Evolutionary conservation across 768 basidiomycete species (phyloP).

Genomic region (Mycena epipterygia): DNA sequence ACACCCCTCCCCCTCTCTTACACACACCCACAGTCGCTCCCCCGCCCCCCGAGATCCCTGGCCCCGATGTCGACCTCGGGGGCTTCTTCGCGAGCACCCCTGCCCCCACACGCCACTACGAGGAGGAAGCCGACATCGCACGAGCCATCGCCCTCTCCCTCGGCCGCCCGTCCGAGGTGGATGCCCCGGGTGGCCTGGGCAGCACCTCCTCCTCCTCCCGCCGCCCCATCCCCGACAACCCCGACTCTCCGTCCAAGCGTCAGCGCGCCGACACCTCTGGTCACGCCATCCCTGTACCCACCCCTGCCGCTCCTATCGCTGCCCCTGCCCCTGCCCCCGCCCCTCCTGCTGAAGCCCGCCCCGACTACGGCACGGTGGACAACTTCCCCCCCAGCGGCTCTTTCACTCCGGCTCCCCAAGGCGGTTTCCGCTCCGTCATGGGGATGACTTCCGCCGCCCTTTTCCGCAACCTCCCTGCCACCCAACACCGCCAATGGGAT

Average conservation of each 20-base stretch:
- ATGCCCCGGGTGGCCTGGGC: neutral
- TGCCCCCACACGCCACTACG: neutral
- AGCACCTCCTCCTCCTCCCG: neutral
- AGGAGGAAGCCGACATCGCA: neutral
- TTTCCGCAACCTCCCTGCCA: neutral
- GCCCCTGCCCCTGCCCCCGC: neutral
- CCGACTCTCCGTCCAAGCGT: neutral
- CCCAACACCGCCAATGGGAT: neutral
- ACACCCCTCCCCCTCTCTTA: neutral
- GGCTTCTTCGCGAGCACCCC: neutral
- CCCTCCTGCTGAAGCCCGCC: neutral
- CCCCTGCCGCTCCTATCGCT: neutral
- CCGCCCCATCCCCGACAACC: neutral
- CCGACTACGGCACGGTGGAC: neutral
- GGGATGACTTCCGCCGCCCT: neutral
- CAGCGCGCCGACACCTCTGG: slow-evolving; percentile 1
- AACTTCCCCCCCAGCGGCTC: neutral
- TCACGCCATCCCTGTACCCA: neutral
- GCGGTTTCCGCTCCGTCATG: neutral
- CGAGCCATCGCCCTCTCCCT: neutral
- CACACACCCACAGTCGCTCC: too few relatives aligned
- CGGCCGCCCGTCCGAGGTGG: neutral
- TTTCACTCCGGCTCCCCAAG: neutral
- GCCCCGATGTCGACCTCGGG: neutral
- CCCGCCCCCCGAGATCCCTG: neutral